These are phyloP conservation scores for Debaryomyces sp. DNA, from an alignment of 1,139 yeast genomes.

Conservation along the genomic window DNA sequence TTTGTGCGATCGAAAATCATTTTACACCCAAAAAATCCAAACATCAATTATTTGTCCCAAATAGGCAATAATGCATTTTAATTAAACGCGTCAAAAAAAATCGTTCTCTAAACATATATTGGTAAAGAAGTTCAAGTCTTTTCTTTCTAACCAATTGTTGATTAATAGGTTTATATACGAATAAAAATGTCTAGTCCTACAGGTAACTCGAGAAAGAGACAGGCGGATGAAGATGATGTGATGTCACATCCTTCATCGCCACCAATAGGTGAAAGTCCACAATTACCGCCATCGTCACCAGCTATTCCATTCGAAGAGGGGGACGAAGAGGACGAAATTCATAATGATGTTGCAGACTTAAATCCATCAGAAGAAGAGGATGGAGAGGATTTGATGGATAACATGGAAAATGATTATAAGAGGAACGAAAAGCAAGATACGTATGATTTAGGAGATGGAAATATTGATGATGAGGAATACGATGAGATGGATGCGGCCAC, in stretches of 20 bases:
- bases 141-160: background rate
- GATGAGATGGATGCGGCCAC: constrained; percentile 73
- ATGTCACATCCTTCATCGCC: constrained; percentile 39
- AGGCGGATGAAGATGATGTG: constrained; percentile 35
- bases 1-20: background rate
- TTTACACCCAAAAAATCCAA: background rate
- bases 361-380: constrained; percentile 78
- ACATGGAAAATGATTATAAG: constrained; percentile 77
- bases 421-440: constrained; percentile 66
- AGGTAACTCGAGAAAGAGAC: constrained; percentile 44
- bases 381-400: constrained; percentile 77
- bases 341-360: constrained; percentile 69
- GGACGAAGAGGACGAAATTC: constrained; percentile 58
- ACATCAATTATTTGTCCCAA: constrained; percentile 8
- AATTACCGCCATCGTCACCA: constrained; percentile 50
- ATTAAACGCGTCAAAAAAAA: constrained; percentile 12
- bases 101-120: background rate
- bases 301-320: constrained; percentile 63
- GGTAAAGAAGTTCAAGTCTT: background rate
- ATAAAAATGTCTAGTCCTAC: constrained; percentile 35
- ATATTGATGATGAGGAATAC: constrained; percentile 78
- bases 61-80: constrained; percentile 9
- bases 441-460: constrained; percentile 68
- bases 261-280: constrained; percentile 43
- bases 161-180: background rate